phyloP scores from a whole-genome alignment of 2,329 filamentous ascomycete species.

The Didymella pinodella region DNA sequence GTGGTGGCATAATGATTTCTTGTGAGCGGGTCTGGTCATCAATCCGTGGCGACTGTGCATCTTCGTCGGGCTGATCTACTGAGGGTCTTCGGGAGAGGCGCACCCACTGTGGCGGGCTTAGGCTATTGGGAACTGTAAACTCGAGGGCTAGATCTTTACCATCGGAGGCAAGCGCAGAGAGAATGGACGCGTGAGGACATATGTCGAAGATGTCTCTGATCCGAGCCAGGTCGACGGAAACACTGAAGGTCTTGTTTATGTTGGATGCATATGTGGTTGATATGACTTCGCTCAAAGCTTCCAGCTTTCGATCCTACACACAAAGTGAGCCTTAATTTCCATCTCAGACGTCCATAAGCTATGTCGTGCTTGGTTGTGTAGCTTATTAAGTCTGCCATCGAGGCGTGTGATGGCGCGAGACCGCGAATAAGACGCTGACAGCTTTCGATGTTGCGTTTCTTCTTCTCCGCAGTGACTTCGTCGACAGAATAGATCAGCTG shows the following conservation, averaged over 20 bases:
- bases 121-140: background rate
- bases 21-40: background rate
- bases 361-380: too few species aligned
- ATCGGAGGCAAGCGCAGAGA: background rate
- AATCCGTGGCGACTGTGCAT: background rate
- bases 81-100: background rate
- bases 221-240: conserved; percentile 4
- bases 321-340: background rate
- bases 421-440: conserved; percentile 8
- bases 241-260: background rate
- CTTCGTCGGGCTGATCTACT: background rate
- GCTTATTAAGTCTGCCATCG: background rate
- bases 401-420: background rate
- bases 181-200: background rate
- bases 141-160: background rate
- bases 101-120: background rate
- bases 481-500: conserved; percentile 10
- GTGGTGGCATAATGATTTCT: background rate
- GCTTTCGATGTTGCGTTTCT: conserved; percentile 9
- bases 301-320: background rate
- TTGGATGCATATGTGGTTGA: conserved; percentile 5
- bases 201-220: conserved; percentile 11
- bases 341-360: background rate
- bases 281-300: background rate
- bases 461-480: conserved; percentile 3